Conservation (phyloP, 1,284 basidiomycete genomes). For the Bjerkandera adusta region DNA sequence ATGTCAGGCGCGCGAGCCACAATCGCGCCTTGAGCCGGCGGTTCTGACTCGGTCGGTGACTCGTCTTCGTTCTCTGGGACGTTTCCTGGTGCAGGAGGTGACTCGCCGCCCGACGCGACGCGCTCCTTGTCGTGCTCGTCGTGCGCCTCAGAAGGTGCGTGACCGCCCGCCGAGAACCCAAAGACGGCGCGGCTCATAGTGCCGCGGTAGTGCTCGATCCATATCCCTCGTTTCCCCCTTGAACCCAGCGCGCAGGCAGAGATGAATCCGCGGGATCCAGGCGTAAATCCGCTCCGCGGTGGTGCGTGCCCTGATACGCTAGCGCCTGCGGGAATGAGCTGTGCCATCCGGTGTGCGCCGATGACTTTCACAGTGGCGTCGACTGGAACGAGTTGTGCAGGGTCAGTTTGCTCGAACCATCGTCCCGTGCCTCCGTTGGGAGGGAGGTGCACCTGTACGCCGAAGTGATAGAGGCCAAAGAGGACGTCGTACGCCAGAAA, state of each 20-base stretch:
- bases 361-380: constrained; percentile 32
- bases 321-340: constrained; percentile 13
- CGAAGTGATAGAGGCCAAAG: constrained; percentile 50
- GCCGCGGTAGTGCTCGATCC: constrained; percentile 45
- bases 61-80: too few relatives aligned
- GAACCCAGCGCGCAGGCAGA: constrained; percentile 44
- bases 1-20: constrained; percentile 11
- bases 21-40: background rate
- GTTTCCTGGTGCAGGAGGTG: too few relatives aligned
- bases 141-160: background rate
- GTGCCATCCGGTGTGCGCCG: constrained; percentile 29
- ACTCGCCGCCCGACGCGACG: background rate
- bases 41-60: too few relatives aligned
- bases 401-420: too few relatives aligned
- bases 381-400: background rate
- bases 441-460: constrained; percentile 27
- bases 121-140: constrained; percentile 1
- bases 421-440: constrained; percentile 10
- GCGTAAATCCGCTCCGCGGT: constrained; percentile 19
- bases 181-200: constrained; percentile 37
- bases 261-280: constrained; percentile 38
- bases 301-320: background rate
- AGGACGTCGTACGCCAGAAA: constrained; percentile 52
- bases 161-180: constrained; percentile 28
- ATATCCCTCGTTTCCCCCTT: constrained; percentile 44